phyloP scores from a whole-genome alignment of 2,329 filamentous ascomycete species.

The Lecanoromycetidae sp. region DNA sequence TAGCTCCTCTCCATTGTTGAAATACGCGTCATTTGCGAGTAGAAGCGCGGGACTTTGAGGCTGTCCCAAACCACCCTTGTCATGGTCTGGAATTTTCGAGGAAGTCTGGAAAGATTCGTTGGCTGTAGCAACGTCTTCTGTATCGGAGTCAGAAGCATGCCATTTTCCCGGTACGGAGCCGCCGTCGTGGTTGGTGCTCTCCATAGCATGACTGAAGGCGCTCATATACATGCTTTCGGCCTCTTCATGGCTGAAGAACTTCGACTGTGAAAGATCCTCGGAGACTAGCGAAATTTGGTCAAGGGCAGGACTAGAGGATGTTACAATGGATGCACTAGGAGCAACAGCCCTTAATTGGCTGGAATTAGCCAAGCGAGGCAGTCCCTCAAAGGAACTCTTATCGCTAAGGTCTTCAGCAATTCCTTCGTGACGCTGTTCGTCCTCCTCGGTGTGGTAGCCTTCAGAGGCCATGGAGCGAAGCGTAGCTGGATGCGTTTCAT shows the following conservation, averaged over 20 bases:
- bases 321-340: not conserved
- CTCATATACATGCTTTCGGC: constrained; percentile 44
- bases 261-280: constrained; percentile 35
- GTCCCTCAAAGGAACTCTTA: too few relatives aligned
- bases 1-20: not conserved
- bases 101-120: not conserved
- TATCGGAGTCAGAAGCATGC: constrained; percentile 19
- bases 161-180: constrained; percentile 33
- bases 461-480: not conserved
- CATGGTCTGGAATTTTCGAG: too few relatives aligned
- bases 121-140: not conserved
- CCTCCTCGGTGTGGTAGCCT: not conserved
- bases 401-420: too few relatives aligned
- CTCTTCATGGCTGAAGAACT: constrained; percentile 37
- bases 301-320: not conserved
- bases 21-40: too few relatives aligned
- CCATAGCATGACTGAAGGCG: constrained; percentile 38
- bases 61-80: too few relatives aligned
- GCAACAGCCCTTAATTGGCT: not conserved
- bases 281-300: not conserved
- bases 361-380: too few relatives aligned
- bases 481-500: not conserved
- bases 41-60: too few relatives aligned
- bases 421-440: too few relatives aligned
- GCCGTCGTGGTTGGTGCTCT: constrained; percentile 20